A percentile compares a stretch with the other conserved stretches of the same genome.
Conservation (phyloP, 1,284 basidiomycete genomes). For the Apiotrichum porosum region DNA sequence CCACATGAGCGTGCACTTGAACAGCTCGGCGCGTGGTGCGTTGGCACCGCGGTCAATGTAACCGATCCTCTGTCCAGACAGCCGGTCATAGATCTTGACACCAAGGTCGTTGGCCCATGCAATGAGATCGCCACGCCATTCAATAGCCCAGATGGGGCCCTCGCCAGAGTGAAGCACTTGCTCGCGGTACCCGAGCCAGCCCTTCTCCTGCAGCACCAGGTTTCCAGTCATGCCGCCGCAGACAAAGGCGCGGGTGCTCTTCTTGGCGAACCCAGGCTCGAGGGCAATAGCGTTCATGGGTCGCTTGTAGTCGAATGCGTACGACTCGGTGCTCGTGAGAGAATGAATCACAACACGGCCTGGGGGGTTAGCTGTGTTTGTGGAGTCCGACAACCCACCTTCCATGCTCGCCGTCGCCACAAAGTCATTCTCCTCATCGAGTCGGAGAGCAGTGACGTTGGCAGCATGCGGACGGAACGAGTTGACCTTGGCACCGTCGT, state of each 20-base stretch:
- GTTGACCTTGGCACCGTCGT: slow-evolving; percentile 76
- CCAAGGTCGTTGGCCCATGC: slow-evolving; percentile 97
- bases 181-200: slow-evolving; percentile 94
- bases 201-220: slow-evolving; percentile 83
- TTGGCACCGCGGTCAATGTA: slow-evolving; percentile 77
- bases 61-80: slow-evolving; percentile 72
- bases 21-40: slow-evolving; percentile 84
- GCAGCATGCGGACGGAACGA: slow-evolving; percentile 91
- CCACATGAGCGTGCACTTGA: slow-evolving; percentile 88
- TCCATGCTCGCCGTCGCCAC: slow-evolving; percentile 91
- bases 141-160: slow-evolving; percentile 87
- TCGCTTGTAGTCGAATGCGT: slow-evolving; percentile 85
- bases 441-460: slow-evolving; percentile 74
- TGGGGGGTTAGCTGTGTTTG: slow-evolving; percentile 22
- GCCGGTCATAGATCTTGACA: slow-evolving; percentile 87
- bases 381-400: slow-evolving; percentile 55
- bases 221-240: slow-evolving; percentile 90
- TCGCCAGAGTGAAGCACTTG: slow-evolving; percentile 79
- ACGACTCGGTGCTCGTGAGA: slow-evolving; percentile 72
- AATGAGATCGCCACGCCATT: slow-evolving; percentile 81
- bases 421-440: slow-evolving; percentile 83
- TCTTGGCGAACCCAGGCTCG: slow-evolving; percentile 84
- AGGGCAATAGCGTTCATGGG: slow-evolving; percentile 86
- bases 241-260: slow-evolving; percentile 75
- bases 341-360: slow-evolving; percentile 89